Base-by-base conservation (phyloP, 2,329 filamentous ascomycete genomes). In the Juglanconis sp. region DNA sequence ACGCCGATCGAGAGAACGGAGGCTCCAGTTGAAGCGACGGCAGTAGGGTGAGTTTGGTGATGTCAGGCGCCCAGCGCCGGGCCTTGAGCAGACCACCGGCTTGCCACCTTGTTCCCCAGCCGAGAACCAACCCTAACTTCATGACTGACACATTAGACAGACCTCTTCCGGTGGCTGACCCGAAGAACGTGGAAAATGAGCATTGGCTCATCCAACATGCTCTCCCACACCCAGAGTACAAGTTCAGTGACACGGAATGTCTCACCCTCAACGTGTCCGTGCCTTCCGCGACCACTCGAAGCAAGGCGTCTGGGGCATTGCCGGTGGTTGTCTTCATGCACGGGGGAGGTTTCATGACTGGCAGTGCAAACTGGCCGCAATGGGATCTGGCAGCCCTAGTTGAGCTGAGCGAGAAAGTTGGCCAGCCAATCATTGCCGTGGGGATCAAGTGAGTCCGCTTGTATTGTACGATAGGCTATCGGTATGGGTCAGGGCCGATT, bases 291-390 rank as follows among this genome's bases (percentile, higher is more conserved):
- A 59, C 67, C 1, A 49, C 35, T 8, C 17, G 47, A 15, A 46
- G 49, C 31, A 5, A 53, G 50, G 9, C 53, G 38, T 0, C 57
- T 4, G 68, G 69, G 11, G 74, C 73, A 5, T 69, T 83, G 2
- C 82, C 81, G 0, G 80, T 84, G 0, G 72, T 83, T 44, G 73
- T 81, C 1, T 82, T 81, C 63, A 74, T 85, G 4, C 81, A 84
- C 61, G 82, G 82, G 0, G 81, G 82, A 10, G 81, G 78, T 0
- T 78, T 81, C 53, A 69, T 71, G 3, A 72, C 78, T 3, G 82
- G 81, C 3, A 79, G 79, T 3, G 80, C 76, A 47, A 81, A 75
- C 48, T 84, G 79, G 73, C 81, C 81, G 1, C 79, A 83, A 42
- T 82, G 80, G 63, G 77, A 83, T 62, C 69, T 77, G 24, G 69